Conservation (phyloP, 306 rosid genomes). For the Purshia tridentata region DNA sequence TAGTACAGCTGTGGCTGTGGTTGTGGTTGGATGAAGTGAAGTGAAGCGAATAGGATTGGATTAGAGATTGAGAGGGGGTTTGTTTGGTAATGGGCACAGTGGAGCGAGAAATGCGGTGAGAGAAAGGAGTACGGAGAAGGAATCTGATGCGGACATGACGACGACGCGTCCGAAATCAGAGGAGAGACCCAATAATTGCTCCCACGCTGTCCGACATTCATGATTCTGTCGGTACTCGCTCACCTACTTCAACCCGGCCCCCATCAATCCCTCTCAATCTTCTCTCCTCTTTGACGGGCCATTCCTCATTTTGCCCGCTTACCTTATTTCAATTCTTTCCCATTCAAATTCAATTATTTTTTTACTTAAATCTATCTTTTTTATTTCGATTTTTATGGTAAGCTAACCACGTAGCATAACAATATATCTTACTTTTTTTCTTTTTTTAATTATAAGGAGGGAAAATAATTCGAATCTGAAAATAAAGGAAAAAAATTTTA, state of each 20-base stretch:
- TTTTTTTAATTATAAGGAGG: no score
- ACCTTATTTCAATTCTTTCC: background rate
- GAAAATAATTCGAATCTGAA: no score
- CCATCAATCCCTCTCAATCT: conserved; percentile 26
- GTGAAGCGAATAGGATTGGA: background rate
- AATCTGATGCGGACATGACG: conserved; percentile 93
- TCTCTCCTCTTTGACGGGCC: conserved; percentile 16
- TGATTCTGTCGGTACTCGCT: conserved; percentile 66
- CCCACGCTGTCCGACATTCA: conserved; percentile 93
- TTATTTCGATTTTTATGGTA: no score
- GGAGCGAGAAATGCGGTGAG: conserved; percentile 68
- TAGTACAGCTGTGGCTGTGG: no score
- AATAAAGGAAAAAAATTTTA: no score
- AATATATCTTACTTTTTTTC: no score
- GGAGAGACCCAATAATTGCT: conserved; percentile 81
- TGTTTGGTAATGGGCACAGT: conserved; percentile 35
- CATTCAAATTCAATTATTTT: no score
- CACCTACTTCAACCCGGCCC: conserved; percentile 20
- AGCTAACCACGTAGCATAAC: no score
- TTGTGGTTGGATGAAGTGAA: no score
- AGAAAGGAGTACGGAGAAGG: conserved; percentile 51
- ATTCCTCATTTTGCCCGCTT: conserved; percentile 10
- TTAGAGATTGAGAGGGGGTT: background rate
- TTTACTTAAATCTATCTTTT: no score
- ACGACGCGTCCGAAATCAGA: conserved; percentile 90